phyloP scores from a whole-genome alignment of 2,329 filamentous ascomycete species.

The Penicillium capsulatum region DNA sequence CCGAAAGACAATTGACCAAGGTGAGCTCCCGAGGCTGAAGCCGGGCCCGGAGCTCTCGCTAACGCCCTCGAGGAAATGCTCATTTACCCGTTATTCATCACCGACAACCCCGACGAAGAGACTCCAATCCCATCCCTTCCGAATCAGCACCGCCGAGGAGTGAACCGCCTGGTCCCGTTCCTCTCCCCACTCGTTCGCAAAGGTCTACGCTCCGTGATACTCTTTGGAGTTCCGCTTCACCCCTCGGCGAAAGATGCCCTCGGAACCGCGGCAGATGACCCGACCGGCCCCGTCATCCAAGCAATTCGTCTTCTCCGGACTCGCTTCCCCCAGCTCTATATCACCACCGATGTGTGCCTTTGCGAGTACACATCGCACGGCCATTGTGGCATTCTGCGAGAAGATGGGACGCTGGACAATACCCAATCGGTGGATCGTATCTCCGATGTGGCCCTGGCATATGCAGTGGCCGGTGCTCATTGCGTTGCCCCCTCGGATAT shows the following conservation, averaged over 20 bases:
- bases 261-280: constrained; percentile 88
- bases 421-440: constrained; percentile 89
- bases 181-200: constrained; percentile 83
- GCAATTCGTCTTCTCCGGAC: constrained; percentile 78
- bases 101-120: constrained; percentile 90
- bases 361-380: constrained; percentile 99
- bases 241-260: constrained; percentile 82
- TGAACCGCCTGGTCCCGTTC: constrained; percentile 81
- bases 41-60: not conserved
- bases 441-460: constrained; percentile 94
- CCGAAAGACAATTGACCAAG: constrained; percentile 80
- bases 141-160: constrained; percentile 79
- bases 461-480: constrained; percentile 91
- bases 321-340: constrained; percentile 84
- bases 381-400: constrained; percentile 91
- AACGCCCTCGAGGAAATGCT: constrained; percentile 72
- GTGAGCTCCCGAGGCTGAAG: constrained; percentile 42
- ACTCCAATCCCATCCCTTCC: constrained; percentile 84
- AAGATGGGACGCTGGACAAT: constrained; percentile 92
- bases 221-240: constrained; percentile 88
- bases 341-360: constrained; percentile 88
- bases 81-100: constrained; percentile 95
- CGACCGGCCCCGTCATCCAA: constrained; percentile 83
- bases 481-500: constrained; percentile 97
- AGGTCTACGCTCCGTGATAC: constrained; percentile 85